These are phyloP conservation scores for Macrolepiota dolichaula DNA, from an alignment of 768 basidiomycete species.

Conservation along the genomic window DNA sequence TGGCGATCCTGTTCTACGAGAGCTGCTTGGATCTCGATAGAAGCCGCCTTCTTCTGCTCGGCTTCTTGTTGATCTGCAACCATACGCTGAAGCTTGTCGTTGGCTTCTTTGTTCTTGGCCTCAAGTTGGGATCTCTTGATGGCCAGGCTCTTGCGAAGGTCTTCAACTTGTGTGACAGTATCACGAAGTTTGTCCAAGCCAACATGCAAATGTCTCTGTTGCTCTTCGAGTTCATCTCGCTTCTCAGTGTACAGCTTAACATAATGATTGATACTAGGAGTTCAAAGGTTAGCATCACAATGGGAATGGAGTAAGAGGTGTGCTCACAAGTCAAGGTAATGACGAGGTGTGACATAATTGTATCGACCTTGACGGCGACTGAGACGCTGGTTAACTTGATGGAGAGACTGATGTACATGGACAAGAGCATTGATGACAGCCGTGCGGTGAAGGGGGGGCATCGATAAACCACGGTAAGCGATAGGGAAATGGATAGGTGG, in stretches of 20 bases:
- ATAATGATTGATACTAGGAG: conserved; percentile 88
- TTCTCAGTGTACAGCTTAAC: conserved; percentile 94
- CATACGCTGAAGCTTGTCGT: conserved; percentile 97
- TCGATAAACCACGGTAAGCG: conserved; percentile 75
- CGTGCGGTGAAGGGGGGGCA: conserved; percentile 87
- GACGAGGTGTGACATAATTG: conserved; percentile 95
- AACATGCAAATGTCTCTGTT: conserved; percentile 97
- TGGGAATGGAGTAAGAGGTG: conserved; percentile 11
- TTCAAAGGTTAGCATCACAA: conserved; percentile 7
- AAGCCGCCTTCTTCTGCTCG: conserved; percentile 95
- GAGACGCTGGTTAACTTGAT: conserved; percentile 84
- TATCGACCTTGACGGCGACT: conserved; percentile 93
- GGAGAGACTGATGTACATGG: conserved; percentile 84
- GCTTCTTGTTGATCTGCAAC: conserved; percentile 98
- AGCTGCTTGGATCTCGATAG: conserved; percentile 93
- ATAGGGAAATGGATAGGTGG: conserved; percentile 85
- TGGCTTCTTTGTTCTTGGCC: conserved; percentile 92
- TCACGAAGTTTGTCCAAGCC: conserved; percentile 95
- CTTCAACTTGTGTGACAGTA: conserved; percentile 96
- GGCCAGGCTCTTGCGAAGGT: conserved; percentile 91
- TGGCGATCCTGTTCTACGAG: conserved; percentile 87
- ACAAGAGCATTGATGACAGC: conserved; percentile 95
- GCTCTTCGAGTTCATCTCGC: conserved; percentile 95
- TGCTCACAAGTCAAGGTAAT: conserved; percentile 97
- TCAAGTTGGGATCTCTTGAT: conserved; percentile 90